Percentiles rank a stretch among this genome's conserved stretches.
These are phyloP conservation scores for Odontarrhena argentea DNA, from an alignment of 345 rosid species.

Conservation along the genomic window DNA sequence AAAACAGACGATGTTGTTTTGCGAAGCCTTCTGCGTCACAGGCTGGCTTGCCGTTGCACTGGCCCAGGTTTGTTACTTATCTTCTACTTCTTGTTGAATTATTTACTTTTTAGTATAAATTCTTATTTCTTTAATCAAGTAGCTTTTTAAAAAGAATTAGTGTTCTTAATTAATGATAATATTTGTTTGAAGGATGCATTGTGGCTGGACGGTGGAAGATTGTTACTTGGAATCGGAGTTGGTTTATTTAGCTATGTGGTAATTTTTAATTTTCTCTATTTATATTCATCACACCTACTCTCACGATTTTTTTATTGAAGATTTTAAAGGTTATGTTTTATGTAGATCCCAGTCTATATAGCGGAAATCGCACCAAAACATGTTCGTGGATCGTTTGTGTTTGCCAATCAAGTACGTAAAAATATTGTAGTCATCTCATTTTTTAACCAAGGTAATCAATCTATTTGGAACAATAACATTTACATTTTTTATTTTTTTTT, in stretches of 20 bases:
- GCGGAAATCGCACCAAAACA: constrained; percentile 51
- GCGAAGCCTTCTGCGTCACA: constrained; percentile 37
- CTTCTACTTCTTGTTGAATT: constrained; percentile 20
- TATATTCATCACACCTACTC: background rate
- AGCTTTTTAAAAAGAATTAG: too few species aligned
- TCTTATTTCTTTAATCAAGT: background rate
- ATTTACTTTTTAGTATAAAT: background rate
- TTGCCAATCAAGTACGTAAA: constrained; percentile 43
- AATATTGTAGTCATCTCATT: background rate
- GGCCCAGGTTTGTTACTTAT: constrained; percentile 43
- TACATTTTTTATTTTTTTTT: constrained; percentile 6
- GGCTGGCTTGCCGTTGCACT: constrained; percentile 51
- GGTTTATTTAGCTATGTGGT: constrained; percentile 50
- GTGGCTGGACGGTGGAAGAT: constrained; percentile 51
- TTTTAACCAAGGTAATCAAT: background rate
- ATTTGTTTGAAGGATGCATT: constrained; percentile 34
- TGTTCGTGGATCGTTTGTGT: constrained; percentile 49
- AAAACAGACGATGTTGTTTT: constrained; percentile 51
- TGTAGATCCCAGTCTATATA: constrained; percentile 43
- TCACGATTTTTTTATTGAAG: too few species aligned
- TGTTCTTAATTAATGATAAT: too few species aligned
- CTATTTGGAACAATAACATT: constrained; percentile 4
- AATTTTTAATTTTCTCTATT: constrained; percentile 2
- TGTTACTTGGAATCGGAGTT: constrained; percentile 45
- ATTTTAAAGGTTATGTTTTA: background rate